Evolutionary conservation across 208 protist genomes (phyloP).

Genomic region (Leishmania tarentolae): DNA sequence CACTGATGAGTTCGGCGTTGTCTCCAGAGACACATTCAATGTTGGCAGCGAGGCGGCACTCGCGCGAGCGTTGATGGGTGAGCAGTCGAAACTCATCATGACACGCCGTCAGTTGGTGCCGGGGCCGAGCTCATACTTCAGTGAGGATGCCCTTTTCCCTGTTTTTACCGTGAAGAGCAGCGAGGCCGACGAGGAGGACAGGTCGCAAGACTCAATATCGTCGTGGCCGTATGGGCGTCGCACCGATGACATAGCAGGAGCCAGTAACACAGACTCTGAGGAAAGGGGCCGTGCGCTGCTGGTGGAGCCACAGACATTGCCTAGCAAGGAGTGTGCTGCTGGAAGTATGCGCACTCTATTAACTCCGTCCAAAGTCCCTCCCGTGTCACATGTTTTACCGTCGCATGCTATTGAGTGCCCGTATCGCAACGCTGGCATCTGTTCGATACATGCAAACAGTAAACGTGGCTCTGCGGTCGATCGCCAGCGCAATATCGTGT

Average conservation of each 20-base stretch:
- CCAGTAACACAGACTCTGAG: not conserved
- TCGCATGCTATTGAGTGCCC: not conserved
- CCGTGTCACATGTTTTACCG: not conserved
- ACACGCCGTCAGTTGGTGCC: constrained; percentile 3
- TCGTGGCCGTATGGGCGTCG: not conserved
- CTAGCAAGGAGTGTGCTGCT: not conserved
- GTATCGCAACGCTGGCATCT: not conserved
- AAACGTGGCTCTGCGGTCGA: not conserved
- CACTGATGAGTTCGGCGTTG: not conserved
- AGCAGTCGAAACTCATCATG: constrained; percentile 23
- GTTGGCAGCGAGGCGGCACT: constrained; percentile 16
- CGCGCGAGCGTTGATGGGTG: constrained; percentile 20
- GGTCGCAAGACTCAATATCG: not conserved
- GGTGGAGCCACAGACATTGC: not conserved
- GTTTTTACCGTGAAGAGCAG: constrained; percentile 23
- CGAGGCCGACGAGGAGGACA: constrained; percentile 3
- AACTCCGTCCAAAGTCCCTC: not conserved
- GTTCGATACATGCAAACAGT: not conserved
- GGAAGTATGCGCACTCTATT: not conserved
- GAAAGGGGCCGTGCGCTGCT: not conserved
- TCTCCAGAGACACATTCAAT: constrained; percentile 11
- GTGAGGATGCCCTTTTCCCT: constrained; percentile 41
- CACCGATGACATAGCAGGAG: not conserved
- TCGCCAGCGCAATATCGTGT: too few species aligned
- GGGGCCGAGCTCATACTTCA: not conserved